Evolutionary conservation across 352 stramenopile genomes (phyloP), one percentile per base, ranked within the genome.

Genomic region (Phytophthora macrochlamydospora): DNA sequence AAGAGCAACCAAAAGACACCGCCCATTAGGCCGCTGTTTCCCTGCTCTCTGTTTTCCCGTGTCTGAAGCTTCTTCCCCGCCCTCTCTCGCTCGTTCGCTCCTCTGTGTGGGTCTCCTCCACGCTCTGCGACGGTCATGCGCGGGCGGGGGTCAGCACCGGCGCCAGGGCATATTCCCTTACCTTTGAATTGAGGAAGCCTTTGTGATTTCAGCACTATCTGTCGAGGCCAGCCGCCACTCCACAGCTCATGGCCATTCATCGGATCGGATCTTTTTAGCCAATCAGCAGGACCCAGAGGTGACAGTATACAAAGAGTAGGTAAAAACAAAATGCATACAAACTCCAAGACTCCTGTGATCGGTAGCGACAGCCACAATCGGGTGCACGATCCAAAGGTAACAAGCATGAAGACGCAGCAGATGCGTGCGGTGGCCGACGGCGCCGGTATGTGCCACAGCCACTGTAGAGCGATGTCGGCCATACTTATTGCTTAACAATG

Each of bases 181-280:
- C 81, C 79, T 90, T 87, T 80, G 69, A 81, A 80, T 88, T 88
- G 83, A 91, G 83, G 83, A 90, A 90, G 81, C 83, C 77, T 92
- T 90, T 89, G 83, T 90, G 83, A 89, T 92, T 92, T 90, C 76
- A 91, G 84, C 84, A 91, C 84, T 92, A 89, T 63, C 78, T 58
- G 59, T 67, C 62, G 56, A 45, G 18, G 38, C 4, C 55, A 13
- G 35, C 46, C 62, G 57, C 29, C 49, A 58, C 75, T 61, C 75
- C 63, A 48, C 71, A 63, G 62, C 74, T 82, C 71, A 79, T 65
- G 67, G 77, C 83, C 83, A 92, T 87, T 90, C 83, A 92, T 90
- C 38, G 38, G 38, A 5, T 45, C 69, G 48, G 64, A 40, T 33
- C 3, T 14, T 74, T 74, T 69, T 37, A 44, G 18, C 64, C 70